phyloP scores from a whole-genome alignment of 2,329 filamentous ascomycete genomes.

The Cadophora sp. region DNA sequence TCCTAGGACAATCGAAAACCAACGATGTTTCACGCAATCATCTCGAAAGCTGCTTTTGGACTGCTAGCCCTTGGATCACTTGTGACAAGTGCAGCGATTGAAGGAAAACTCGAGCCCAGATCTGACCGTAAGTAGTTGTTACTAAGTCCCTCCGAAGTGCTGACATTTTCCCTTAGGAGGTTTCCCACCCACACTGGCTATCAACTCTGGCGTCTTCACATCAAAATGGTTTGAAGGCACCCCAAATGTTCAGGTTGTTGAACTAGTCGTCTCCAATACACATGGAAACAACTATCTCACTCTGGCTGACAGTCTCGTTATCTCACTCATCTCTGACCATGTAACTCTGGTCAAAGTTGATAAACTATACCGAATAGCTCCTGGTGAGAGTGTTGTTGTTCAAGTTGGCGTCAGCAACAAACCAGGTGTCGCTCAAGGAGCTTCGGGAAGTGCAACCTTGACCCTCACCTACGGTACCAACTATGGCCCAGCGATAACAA shows the following conservation, averaged over 20 bases:
- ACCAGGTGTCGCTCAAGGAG: constrained; percentile 39
- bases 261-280: constrained; percentile 48
- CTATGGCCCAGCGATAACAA: background rate
- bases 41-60: too few species aligned
- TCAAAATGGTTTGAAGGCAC: constrained; percentile 48
- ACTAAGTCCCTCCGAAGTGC: background rate
- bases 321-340: constrained; percentile 41
- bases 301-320: constrained; percentile 3
- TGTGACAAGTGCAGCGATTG: constrained; percentile 2
- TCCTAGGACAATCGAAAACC: too few species aligned
- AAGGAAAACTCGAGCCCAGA: constrained; percentile 6
- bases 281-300: constrained; percentile 38
- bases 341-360: constrained; percentile 53
- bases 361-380: constrained; percentile 49
- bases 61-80: background rate
- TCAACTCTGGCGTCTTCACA: constrained; percentile 42
- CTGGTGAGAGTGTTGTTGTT: constrained; percentile 50
- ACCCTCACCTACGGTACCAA: constrained; percentile 3
- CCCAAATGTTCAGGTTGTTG: constrained; percentile 48
- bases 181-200: too few species aligned
- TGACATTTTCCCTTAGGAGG: too few species aligned
- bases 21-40: too few species aligned
- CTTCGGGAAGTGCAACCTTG: constrained; percentile 25
- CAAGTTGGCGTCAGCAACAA: constrained; percentile 44
- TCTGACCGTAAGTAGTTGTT: constrained; percentile 1